A percentile compares a stretch with the other conserved stretches of the same genome.
Evolutionary conservation across 805 yeast species (phyloP).

Genomic region (Barnettozyma wickerhamii): DNA sequence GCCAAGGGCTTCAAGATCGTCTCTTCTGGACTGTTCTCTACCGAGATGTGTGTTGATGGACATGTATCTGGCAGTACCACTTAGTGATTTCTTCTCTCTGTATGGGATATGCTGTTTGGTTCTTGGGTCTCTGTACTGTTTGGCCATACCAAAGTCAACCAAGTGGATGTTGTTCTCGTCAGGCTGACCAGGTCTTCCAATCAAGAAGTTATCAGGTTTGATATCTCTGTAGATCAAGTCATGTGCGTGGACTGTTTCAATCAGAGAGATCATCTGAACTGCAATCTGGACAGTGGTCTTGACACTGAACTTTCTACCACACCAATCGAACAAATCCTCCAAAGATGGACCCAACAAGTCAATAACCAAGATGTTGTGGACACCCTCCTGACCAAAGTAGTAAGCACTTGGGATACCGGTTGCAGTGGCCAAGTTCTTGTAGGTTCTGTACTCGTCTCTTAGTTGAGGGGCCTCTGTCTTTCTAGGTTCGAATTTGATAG

Average conservation of each 20-base stretch:
- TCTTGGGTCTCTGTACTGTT: constrained; percentile 75
- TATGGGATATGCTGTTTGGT: constrained; percentile 81
- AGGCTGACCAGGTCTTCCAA: constrained; percentile 55
- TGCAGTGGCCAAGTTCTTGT: constrained; percentile 63
- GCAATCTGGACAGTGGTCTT: constrained; percentile 74
- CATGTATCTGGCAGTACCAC: constrained; percentile 87
- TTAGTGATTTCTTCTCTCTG: constrained; percentile 71
- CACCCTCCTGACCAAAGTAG: constrained; percentile 82
- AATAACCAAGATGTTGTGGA: constrained; percentile 71
- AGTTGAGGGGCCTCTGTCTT: constrained; percentile 81
- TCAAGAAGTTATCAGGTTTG: constrained; percentile 78
- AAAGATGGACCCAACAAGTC: constrained; percentile 77
- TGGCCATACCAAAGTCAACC: constrained; percentile 87
- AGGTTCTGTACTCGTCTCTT: constrained; percentile 76
- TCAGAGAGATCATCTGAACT: constrained; percentile 69
- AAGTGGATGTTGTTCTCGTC: constrained; percentile 67
- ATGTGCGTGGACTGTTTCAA: constrained; percentile 71
- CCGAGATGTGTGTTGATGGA: constrained; percentile 86
- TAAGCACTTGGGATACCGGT: constrained; percentile 80
- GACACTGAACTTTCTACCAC: constrained; percentile 68
- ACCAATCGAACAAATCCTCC: constrained; percentile 85
- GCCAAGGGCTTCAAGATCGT: constrained; percentile 76
- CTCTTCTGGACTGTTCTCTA: constrained; percentile 78
- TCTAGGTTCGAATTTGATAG: constrained; percentile 77
- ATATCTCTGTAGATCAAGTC: constrained; percentile 78